These are phyloP conservation scores for Trypanosoma caninum DNA, from an alignment of 208 protist genomes.

Conservation along the genomic window DNA sequence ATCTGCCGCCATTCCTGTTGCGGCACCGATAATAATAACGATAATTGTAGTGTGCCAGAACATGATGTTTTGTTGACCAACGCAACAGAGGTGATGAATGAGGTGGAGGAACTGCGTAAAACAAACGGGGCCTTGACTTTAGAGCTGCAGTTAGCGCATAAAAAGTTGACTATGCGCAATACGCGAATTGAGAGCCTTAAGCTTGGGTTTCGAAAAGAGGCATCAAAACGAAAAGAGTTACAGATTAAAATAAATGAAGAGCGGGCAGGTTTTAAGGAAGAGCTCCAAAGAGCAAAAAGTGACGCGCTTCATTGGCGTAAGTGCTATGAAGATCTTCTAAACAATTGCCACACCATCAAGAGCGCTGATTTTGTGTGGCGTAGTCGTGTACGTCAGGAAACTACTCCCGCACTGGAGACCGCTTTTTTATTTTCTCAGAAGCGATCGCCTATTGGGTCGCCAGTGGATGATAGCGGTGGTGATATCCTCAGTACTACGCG, in stretches of 20 bases:
- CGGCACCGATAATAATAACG: background rate
- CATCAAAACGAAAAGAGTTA: slow-evolving; percentile 39
- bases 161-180: slow-evolving; percentile 61
- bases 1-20: background rate
- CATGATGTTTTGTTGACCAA: background rate
- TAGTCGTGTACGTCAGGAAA: background rate
- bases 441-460: background rate
- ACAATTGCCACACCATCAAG: background rate
- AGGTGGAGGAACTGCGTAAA: slow-evolving; percentile 31
- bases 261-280: slow-evolving; percentile 24
- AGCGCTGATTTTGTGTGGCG: background rate
- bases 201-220: slow-evolving; percentile 55
- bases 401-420: slow-evolving; percentile 11
- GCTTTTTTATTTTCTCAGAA: background rate
- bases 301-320: slow-evolving; percentile 68
- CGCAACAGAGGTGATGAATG: slow-evolving; percentile 4
- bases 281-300: slow-evolving; percentile 43
- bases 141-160: slow-evolving; percentile 67
- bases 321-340: slow-evolving; percentile 58
- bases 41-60: background rate
- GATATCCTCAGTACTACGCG: slow-evolving; percentile 18
- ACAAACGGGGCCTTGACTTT: slow-evolving; percentile 33
- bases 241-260: slow-evolving; percentile 47
- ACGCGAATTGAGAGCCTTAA: slow-evolving; percentile 76
- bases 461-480: background rate